Conservation (phyloP, 1,139 yeast species). For the Protomyces gravidus region DNA sequence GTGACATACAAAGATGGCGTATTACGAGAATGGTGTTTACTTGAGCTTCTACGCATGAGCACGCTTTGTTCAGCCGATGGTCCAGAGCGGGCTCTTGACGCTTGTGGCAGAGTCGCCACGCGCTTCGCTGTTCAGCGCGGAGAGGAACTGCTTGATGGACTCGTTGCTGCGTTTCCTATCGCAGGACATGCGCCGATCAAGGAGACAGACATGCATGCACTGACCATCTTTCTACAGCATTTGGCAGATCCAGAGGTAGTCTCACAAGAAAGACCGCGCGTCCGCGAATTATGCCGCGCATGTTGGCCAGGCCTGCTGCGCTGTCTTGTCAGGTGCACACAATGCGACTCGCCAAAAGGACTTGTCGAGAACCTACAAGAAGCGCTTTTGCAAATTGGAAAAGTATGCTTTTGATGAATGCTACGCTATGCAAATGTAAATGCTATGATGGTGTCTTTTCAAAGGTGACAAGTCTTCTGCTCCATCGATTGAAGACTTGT, state of each 20-base stretch:
- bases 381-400: not conserved
- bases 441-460: not conserved
- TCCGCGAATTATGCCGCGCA: not conserved
- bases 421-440: not conserved
- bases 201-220: not conserved
- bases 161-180: not conserved
- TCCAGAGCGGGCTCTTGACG: not conserved
- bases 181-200: not conserved
- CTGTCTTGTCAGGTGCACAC: not conserved
- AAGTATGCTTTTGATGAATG: not conserved
- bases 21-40: conserved; percentile 21
- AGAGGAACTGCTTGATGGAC: not conserved
- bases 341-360: not conserved
- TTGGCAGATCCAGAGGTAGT: not conserved
- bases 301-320: not conserved
- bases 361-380: not conserved
- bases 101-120: conserved; percentile 1
- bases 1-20: conserved; percentile 4
- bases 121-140: conserved; percentile 5
- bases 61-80: not conserved
- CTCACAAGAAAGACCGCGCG: not conserved
- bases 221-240: not conserved
- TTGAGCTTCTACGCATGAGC: conserved; percentile 18
- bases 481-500: conserved; percentile 77
- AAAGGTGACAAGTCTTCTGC: conserved; percentile 18